Evolutionary conservation across 2,329 filamentous ascomycete species (phyloP), one percentile per base, ranked within the genome.

Genomic region (Diaporthe velutina): DNA sequence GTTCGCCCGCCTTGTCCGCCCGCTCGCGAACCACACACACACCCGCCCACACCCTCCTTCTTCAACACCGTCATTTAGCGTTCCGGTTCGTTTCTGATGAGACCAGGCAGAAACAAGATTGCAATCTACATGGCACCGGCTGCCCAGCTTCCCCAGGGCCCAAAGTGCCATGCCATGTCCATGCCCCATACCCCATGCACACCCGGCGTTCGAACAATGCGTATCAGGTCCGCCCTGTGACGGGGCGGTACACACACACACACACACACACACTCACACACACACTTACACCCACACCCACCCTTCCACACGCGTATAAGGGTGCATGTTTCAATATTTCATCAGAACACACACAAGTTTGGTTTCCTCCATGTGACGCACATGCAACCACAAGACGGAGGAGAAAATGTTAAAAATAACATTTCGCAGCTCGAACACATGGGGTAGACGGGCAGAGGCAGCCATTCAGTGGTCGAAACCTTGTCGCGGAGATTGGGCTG

Each of bases 91-190:
- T 68, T 68, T 68, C 64, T 68, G 64, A 40, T 68, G 64, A 68
- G 64, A 68, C 64, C 48, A 28, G 45, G 22, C 64, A 68, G 64
- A 54, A 68, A 68, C 64, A 67, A 67, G 48, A 68, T 54, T 68
- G 64, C 64, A 68, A 68, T 68, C 64, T 68, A 68, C 64, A 68
- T 68, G 64, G 64, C 64, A 68, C 64, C 64, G 64, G 64, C 64
- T 68, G 45, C 64, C 64, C 64, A 68, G 64, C 45, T 35, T 40
- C 45, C 48, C 64, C n/a, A 28, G 48, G 25, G 40, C 9, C 12
- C 12, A 8, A n/a, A 30, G 42, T 67, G 61, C 61, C 61, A n/a
- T 64, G 58, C 50, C 25, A 22, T n/a, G n/a, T n/a, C n/a, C n/a
- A n/a, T n/a, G n/a, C n/a, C n/a, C n/a, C n/a, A 30, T 17, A 25